Percentiles rank a stretch among this genome's conserved stretches.
Evolutionary conservation across 1,284 basidiomycete genomes (phyloP).

Genomic region (Fistulina hepatica): DNA sequence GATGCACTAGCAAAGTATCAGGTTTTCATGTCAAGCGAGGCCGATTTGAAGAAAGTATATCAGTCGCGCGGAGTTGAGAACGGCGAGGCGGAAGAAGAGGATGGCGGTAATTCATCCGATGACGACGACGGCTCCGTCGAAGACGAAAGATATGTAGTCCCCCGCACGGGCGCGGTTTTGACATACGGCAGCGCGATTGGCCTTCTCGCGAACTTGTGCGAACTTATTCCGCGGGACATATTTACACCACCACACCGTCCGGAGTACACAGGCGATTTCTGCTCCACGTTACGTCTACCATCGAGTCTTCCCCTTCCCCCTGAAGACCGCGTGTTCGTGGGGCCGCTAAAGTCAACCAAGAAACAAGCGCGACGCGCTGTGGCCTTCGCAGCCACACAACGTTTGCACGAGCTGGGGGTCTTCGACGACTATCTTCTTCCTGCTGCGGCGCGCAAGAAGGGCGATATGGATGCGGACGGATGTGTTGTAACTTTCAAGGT

Average conservation of each 20-base stretch:
- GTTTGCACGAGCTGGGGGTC: conserved; percentile 55
- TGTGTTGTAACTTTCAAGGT: conserved; percentile 33
- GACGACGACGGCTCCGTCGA: conserved; percentile 43
- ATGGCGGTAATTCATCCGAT: conserved; percentile 33
- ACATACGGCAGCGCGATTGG: conserved; percentile 65
- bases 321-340: conserved; percentile 41
- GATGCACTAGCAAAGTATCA: conserved; percentile 46
- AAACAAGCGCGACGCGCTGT: conserved; percentile 72
- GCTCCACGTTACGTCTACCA: conserved; percentile 52
- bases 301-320: conserved; percentile 50
- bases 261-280: conserved; percentile 49
- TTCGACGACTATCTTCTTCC: conserved; percentile 76
- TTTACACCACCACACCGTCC: conserved; percentile 54
- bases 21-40: conserved; percentile 47
- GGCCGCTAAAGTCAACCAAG: conserved; percentile 52
- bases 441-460: conserved; percentile 31
- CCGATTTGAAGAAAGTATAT: conserved; percentile 50
- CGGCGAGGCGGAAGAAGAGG: conserved; percentile 32
- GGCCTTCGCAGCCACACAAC: conserved; percentile 64
- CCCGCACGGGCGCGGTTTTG: conserved; percentile 60
- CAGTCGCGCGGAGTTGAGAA: conserved; percentile 33
- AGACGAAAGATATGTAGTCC: conserved; percentile 62
- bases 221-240: conserved; percentile 60
- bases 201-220: conserved; percentile 61
- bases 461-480: conserved; percentile 43